phyloP scores from a whole-genome alignment of 371 early-diverging fungal species.

The Catenaria anguillulae region DNA sequence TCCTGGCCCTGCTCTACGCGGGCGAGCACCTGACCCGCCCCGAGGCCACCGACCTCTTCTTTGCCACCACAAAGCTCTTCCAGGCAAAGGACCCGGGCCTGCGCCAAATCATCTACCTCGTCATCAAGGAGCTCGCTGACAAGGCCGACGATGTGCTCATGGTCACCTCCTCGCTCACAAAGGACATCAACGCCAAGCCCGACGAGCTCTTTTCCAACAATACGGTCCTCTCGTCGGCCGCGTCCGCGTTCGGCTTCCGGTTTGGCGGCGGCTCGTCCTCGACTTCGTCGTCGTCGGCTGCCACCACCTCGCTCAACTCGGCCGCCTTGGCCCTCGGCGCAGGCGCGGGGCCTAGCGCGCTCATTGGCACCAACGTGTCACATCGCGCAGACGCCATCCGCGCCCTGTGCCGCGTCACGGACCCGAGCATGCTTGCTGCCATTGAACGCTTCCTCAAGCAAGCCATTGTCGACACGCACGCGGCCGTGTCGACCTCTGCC shows the following conservation, averaged over 20 bases:
- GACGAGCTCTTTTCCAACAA: constrained; percentile 13
- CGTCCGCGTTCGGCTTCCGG: constrained; percentile 1
- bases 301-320: neutral
- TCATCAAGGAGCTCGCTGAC: constrained; percentile 86
- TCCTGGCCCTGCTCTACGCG: constrained; percentile 78
- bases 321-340: neutral
- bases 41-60: constrained; percentile 95
- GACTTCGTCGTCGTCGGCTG: neutral
- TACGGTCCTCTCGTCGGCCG: neutral
- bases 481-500: constrained; percentile 79
- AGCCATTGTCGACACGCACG: constrained; percentile 88
- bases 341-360: neutral
- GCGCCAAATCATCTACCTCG: constrained; percentile 90
- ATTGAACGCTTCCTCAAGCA: constrained; percentile 93
- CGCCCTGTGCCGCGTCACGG: constrained; percentile 85
- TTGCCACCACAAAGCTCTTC: constrained; percentile 92
- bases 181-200: constrained; percentile 85
- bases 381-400: constrained; percentile 92
- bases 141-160: constrained; percentile 93
- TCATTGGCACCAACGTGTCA: constrained; percentile 45
- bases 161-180: constrained; percentile 87
- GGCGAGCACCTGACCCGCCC: constrained; percentile 71
- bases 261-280: neutral
- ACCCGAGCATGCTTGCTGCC: constrained; percentile 87
- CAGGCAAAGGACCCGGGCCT: constrained; percentile 83